A percentile compares a stretch with the other conserved stretches of the same genome.
Evolutionary conservation across 129 eudicot genomes (phyloP).

Genomic region (Pittosporum tobira): DNA sequence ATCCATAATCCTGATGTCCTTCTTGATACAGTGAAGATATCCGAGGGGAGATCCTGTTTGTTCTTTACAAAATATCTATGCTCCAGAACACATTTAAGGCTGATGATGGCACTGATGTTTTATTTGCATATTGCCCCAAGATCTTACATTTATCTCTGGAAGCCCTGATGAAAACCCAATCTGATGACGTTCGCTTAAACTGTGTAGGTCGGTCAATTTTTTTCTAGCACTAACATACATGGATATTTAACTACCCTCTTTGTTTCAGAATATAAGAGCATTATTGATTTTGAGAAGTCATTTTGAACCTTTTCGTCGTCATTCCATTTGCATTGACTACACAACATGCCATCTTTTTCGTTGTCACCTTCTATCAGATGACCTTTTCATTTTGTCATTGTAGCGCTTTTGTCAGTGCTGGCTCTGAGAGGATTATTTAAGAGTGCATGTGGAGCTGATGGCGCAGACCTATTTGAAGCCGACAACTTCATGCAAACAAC

Average conservation of each 20-base stretch:
- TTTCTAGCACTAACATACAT: neutral
- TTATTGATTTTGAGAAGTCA: too few species aligned
- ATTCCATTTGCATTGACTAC: neutral
- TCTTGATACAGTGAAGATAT: conserved; percentile 59
- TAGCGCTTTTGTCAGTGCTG: conserved; percentile 75
- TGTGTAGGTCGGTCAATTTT: conserved; percentile 61
- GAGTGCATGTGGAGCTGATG: conserved; percentile 39
- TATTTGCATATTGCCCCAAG: conserved; percentile 43
- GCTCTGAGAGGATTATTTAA: conserved; percentile 70
- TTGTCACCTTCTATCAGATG: conserved; percentile 9
- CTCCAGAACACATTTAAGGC: conserved; percentile 34
- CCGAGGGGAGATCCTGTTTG: conserved; percentile 83
- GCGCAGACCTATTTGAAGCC: conserved; percentile 37
- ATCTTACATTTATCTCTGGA: conserved; percentile 61
- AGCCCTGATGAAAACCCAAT: conserved; percentile 76
- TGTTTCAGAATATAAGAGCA: too few species aligned
- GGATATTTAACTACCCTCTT: neutral
- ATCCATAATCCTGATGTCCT: conserved; percentile 8
- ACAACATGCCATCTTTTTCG: conserved; percentile 1
- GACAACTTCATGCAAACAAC: conserved; percentile 60
- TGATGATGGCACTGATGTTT: conserved; percentile 35
- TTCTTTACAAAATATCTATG: conserved; percentile 53
- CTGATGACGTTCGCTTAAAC: conserved; percentile 87
- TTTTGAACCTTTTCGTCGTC: neutral
- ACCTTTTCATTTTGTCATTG: conserved; percentile 14